These are phyloP conservation scores for Aspergillus unguis DNA, from an alignment of 2,329 filamentous ascomycete genomes.

Conservation along the genomic window DNA sequence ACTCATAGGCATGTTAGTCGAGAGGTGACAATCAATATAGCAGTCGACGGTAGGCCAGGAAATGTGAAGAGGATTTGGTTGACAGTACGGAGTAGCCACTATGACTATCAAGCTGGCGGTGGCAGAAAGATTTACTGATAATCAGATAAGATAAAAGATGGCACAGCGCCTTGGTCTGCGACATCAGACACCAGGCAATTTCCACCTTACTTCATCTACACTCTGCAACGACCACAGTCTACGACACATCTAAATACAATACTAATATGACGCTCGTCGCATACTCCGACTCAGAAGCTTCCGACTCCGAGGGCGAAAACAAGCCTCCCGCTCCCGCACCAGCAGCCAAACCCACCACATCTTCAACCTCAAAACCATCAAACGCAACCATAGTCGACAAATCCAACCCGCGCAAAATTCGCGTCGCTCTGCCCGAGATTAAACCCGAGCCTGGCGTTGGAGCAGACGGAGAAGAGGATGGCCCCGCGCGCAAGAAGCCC, in stretches of 20 bases:
- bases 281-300: constrained; percentile 75
- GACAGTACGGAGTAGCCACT: too few species aligned
- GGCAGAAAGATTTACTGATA: neutral
- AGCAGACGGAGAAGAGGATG: constrained; percentile 33
- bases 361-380: neutral
- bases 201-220: neutral
- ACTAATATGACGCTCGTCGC: constrained; percentile 71
- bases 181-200: neutral
- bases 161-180: constrained; percentile 1
- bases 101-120: too few species aligned
- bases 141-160: constrained; percentile 22
- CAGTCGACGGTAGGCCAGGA: too few species aligned
- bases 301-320: constrained; percentile 55
- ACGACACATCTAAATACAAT: neutral
- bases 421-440: constrained; percentile 68
- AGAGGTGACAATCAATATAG: too few species aligned
- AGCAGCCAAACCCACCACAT: constrained; percentile 22
- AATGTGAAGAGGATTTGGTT: too few species aligned
- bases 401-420: constrained; percentile 77
- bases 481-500: constrained; percentile 68
- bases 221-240: neutral
- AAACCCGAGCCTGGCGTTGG: constrained; percentile 40
- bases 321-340: constrained; percentile 11
- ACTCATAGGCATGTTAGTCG: too few species aligned
- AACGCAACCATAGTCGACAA: constrained; percentile 69